phyloP scores from a whole-genome alignment of 441 rosid species.

The Sinapis alba region DNA sequence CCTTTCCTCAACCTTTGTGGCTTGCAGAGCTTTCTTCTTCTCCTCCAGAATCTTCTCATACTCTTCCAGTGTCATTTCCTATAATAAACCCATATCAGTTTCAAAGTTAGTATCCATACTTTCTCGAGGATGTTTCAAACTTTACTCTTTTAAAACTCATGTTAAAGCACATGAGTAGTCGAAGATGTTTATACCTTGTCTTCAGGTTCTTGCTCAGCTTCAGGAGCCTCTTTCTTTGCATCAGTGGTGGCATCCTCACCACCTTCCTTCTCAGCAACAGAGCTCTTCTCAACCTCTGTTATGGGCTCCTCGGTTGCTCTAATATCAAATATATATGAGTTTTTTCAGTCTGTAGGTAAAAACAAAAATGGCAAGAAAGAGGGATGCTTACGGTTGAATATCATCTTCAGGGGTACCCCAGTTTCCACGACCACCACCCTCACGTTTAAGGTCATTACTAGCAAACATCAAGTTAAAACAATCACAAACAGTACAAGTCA shows the following conservation, averaged over 20 bases:
- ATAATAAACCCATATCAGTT: not conserved
- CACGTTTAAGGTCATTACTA: slow-evolving; percentile 38
- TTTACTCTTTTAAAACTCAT: no score
- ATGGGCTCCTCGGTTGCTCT: slow-evolving; percentile 30
- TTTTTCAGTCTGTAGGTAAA: not conserved
- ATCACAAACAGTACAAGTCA: no score
- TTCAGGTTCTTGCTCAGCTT: slow-evolving; percentile 33
- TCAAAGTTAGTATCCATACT: no score
- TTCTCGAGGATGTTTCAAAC: no score
- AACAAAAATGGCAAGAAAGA: not conserved
- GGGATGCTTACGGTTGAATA: slow-evolving; percentile 26
- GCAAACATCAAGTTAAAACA: not conserved
- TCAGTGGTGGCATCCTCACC: slow-evolving; percentile 34
- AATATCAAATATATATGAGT: not conserved
- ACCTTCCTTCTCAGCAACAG: slow-evolving; percentile 31
- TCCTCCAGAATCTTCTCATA: slow-evolving; percentile 86
- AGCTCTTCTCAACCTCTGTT: slow-evolving; percentile 35
- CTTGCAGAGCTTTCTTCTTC: slow-evolving; percentile 76
- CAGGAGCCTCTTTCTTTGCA: slow-evolving; percentile 28
- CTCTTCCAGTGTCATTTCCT: slow-evolving; percentile 97
- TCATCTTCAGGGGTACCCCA: slow-evolving; percentile 43
- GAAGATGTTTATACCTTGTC: slow-evolving; percentile 3
- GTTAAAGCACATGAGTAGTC: not conserved
- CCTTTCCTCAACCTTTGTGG: slow-evolving; percentile 70
- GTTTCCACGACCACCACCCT: slow-evolving; percentile 46